Percentiles rank a stretch among this genome's conserved stretches.
Evolutionary conservation across 2,329 filamentous ascomycete species (phyloP).

Genomic region (Ophiosphaerella herpotricha): DNA sequence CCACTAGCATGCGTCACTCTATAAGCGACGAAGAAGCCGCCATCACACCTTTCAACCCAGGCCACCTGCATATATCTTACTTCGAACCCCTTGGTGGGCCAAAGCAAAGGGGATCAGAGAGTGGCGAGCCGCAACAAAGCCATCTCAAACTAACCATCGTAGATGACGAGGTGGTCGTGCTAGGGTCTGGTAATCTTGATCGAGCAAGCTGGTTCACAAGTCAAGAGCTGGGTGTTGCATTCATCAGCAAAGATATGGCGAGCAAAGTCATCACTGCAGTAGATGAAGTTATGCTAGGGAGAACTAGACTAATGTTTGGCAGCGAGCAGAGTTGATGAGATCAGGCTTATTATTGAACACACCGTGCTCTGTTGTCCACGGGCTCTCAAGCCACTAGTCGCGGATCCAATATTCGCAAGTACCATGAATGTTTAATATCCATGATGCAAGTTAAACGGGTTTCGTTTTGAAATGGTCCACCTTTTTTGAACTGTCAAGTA

Average conservation of each 20-base stretch:
- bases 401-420: no score
- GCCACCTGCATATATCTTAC: slow-evolving; percentile 63
- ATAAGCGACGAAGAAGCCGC: slow-evolving; percentile 36
- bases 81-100: slow-evolving; percentile 51
- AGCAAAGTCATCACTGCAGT: slow-evolving; percentile 30
- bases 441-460: no score
- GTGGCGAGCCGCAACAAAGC: slow-evolving; percentile 68
- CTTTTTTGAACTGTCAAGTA: no score
- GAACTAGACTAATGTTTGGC: slow-evolving; percentile 32
- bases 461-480: no score
- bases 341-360: no score
- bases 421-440: no score
- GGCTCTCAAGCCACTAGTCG: no score
- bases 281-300: slow-evolving; percentile 29
- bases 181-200: slow-evolving; percentile 85
- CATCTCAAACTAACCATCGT: slow-evolving; percentile 80
- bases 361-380: no score
- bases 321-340: slow-evolving; percentile 10
- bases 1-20: slow-evolving; percentile 7
- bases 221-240: slow-evolving; percentile 75
- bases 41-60: slow-evolving; percentile 37
- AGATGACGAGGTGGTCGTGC: slow-evolving; percentile 67
- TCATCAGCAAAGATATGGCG: slow-evolving; percentile 52
- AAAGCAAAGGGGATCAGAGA: slow-evolving; percentile 26
- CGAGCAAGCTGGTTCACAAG: slow-evolving; percentile 85